Evolutionary conservation across 768 basidiomycete genomes (phyloP), one percentile per base, ranked within the genome.

Genomic region (Amylocystis lapponica): DNA sequence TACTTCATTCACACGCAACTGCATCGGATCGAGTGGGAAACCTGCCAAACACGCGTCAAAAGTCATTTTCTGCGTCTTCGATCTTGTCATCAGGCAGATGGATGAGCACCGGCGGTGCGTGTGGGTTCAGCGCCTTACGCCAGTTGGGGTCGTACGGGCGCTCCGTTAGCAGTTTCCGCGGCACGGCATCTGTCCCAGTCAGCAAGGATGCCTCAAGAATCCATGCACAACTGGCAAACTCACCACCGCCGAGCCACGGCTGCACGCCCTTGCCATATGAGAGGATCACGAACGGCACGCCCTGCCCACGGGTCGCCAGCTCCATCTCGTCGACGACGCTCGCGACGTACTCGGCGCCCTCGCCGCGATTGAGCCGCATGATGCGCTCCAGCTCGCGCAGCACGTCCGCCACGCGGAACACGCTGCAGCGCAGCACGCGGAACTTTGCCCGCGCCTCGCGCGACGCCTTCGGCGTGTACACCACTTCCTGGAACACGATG

Each of bases 321-420:
- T 39, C 35, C 26, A 27, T 27, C 27, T 53, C 49, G 11, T 22
- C 8, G 4, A 53, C 17, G 19, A 50, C 39, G 2, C 34, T 39
- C 9, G 55, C 32, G 35, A 58, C 20, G 38, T 50, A 59, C 30
- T 44, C 51, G 23, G 42, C 30, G 10, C 57, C 57, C 26, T 60
- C 59, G 20, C 57, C 57, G 9, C 3, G 19, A 21, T 53, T 34
- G 3, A 59, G 36, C 0, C 37, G 11, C 49, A 60, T 35, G 3
- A 45, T 17, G 16, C 20, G 17, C 41, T 62, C 59, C 13, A 62
- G 39, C 20, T 59, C 61, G 8, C 19, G 30, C 3, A 47, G 43
- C 3, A 60, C 50, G 20, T 62, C 61, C 21, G 41, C 37, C 13
- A 59, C 47, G n/a, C 39, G 48, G 46, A 54, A 35, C 2, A 62